A percentile compares a stretch with the other conserved stretches of the same genome.
phyloP scores from a whole-genome alignment of 805 yeast species.

The Cyberlindnera misumaiensis region DNA sequence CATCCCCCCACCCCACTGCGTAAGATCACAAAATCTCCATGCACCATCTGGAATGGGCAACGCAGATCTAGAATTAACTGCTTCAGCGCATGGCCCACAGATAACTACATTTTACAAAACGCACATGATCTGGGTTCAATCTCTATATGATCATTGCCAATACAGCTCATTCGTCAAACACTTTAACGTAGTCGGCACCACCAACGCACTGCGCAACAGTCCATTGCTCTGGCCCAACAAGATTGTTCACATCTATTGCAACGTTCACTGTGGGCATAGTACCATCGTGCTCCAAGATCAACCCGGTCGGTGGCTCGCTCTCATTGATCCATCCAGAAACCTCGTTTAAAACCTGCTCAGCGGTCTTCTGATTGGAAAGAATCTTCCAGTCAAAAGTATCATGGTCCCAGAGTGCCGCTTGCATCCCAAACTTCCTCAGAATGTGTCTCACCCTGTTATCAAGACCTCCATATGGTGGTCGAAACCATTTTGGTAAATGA shows the following conservation, averaged over 20 bases:
- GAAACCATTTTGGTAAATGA: slow-evolving; percentile 84
- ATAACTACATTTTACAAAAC: no score
- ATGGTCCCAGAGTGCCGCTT: slow-evolving; percentile 83
- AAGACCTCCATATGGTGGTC: slow-evolving; percentile 96
- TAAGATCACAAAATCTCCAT: no score
- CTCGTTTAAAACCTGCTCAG: slow-evolving; percentile 46
- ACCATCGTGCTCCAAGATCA: slow-evolving; percentile 86
- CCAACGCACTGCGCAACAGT: slow-evolving; percentile 60
- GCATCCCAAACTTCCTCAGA: slow-evolving; percentile 78
- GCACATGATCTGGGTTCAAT: no score
- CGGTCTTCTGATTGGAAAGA: slow-evolving; percentile 43
- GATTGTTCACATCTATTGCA: slow-evolving; percentile 51
- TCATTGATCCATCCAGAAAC: slow-evolving; percentile 44
- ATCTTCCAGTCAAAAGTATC: slow-evolving; percentile 92
- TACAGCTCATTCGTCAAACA: slow-evolving; percentile 3
- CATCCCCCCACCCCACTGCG: no score
- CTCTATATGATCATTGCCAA: no score
- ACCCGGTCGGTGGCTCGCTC: slow-evolving; percentile 37
- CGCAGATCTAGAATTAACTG: no score
- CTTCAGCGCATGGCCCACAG: no score
- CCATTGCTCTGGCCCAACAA: slow-evolving; percentile 55
- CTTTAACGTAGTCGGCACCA: slow-evolving; percentile 18
- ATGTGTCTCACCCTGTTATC: slow-evolving; percentile 82
- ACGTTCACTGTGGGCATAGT: slow-evolving; percentile 57
- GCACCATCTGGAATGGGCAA: no score